Base-by-base conservation (phyloP, 2,329 filamentous ascomycete genomes). In the Arachnopeziza araneosa region DNA sequence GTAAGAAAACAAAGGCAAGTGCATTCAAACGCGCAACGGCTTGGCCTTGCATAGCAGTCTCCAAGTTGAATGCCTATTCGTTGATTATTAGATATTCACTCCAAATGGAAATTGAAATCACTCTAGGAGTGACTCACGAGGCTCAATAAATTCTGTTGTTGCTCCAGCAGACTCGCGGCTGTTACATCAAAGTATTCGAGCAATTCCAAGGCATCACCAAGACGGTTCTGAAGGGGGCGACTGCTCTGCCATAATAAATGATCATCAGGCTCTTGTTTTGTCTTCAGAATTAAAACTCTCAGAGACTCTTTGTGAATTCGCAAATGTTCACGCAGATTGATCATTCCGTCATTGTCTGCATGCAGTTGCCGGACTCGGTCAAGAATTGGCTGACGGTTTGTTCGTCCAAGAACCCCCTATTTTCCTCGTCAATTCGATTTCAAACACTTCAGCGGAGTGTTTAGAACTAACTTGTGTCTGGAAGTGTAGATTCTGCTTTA, bases 241-340 rank as follows among this genome's bases (percentile, higher is more conserved):
- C n/a, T n/a, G n/a, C n/a, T n/a, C n/a, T 19, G 2, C 10, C 36
- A 44, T 8, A 44, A 12, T 14, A 14, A 8, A 6, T 3, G 17
- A 14, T n/a, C 36, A 17, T 19, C 12, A 14, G 17, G 36, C 5
- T 3, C 17, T 17, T 6, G 17, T 12, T 49, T 26, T 21, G 26
- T n/a, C 44, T 24, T 50, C 44, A 50, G 51, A 14, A 54, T 54
- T 1, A 58, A 50, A 24, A 58, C 49, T n/a, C 50, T 50, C 23
- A 58, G 10, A 21, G 56, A 54, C 1, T 51, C 56, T 54, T 58
- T 58, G n/a, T 58, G 56, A 19, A 53, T 48, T 50, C 51, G 30
- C 24, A 58, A 9, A 26, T 53, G 44, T 53, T 58, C 56, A 26
- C 56, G 50, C 14, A 58, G 51, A 12, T 26, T 54, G 21, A 54